Base-by-base conservation (phyloP, 495 filamentous ascomycete species). In the Neurospora sp. region DNA sequence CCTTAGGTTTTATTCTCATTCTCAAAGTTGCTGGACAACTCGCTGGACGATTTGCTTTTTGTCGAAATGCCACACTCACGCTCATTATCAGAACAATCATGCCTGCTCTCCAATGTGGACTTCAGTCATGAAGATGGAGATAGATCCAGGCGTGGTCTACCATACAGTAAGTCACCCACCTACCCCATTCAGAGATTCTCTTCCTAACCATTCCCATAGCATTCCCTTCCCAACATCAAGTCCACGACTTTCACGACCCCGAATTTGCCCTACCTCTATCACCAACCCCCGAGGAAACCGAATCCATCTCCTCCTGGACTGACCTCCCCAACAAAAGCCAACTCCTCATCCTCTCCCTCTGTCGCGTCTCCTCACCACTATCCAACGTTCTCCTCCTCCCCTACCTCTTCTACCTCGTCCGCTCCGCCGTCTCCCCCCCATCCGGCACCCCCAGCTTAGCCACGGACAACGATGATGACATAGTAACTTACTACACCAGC, bases 371-470 rank as follows among this genome's bases (percentile, higher is more conserved):
- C 39, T 85, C 88, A 71, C 86, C 85, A 1, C 77, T 88, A 37
- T 82, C 85, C 27, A 85, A 86, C 71, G 82, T 85, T 31, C 83
- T 80, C 37, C 79, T 89, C 10, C 82, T 87, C 4, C 78, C 85
- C 4, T 89, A 89, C 74, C 82, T 89, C 70, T 89, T 86, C 78
- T 87, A 86, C 78, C 86, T 88, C 68, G 82, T 89, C 37, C 83
- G 84, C 69, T 88, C 86, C 44, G 84, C 88, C 22, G 75, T 80
- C 9, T 69, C 74, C 8, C 59, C 74, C 8, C 18, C 75, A 20
- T n/a, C 74, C 18, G 47, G 91, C 90, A 31, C 94, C 94, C 75
- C 87, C 90, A 10, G 81, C 93, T 12, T 31, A 18, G 6, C 27
- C 6, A 6, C 22, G 6, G 53, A 8, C 27, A 61, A 35, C 41